Percentiles rank a stretch among this genome's conserved stretches.
phyloP scores from a whole-genome alignment of 257 asterid genomes.

The Ehretia macrophylla region DNA sequence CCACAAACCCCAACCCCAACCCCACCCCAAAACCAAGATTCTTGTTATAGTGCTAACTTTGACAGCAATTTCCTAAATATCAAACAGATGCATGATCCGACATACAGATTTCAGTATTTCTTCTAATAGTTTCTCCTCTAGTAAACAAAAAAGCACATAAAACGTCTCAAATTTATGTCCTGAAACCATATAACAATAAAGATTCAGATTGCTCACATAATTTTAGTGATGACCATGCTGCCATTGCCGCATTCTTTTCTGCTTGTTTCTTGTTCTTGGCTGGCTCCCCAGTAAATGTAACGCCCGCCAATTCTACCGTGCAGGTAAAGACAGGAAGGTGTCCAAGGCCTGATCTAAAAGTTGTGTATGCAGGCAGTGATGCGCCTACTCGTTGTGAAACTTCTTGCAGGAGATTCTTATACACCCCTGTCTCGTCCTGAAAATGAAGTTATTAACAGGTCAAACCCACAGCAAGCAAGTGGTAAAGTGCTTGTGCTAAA shows the following conservation, averaged over 20 bases:
- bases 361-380: slow-evolving; percentile 38
- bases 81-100: background rate
- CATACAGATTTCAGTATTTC: background rate
- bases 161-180: background rate
- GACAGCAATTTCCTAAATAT: too few species aligned
- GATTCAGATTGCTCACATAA: slow-evolving; percentile 25
- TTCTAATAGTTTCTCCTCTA: too few species aligned
- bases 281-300: slow-evolving; percentile 45
- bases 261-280: slow-evolving; percentile 58
- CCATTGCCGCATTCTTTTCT: slow-evolving; percentile 55
- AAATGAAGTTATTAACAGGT: background rate
- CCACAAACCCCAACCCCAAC: too few species aligned
- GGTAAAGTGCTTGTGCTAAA: background rate
- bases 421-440: slow-evolving; percentile 57
- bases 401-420: slow-evolving; percentile 51
- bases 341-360: slow-evolving; percentile 48
- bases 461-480: background rate
- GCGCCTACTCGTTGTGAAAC: slow-evolving; percentile 56
- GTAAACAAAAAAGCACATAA: too few species aligned
- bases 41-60: background rate
- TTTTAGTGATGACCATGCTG: slow-evolving; percentile 53
- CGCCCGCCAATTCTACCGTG: slow-evolving; percentile 46
- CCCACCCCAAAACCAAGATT: too few species aligned
- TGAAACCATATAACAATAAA: background rate
- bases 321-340: slow-evolving; percentile 49